phyloP scores from a whole-genome alignment of 2,329 filamentous ascomycete genomes.

The Fusarium newnesense region DNA sequence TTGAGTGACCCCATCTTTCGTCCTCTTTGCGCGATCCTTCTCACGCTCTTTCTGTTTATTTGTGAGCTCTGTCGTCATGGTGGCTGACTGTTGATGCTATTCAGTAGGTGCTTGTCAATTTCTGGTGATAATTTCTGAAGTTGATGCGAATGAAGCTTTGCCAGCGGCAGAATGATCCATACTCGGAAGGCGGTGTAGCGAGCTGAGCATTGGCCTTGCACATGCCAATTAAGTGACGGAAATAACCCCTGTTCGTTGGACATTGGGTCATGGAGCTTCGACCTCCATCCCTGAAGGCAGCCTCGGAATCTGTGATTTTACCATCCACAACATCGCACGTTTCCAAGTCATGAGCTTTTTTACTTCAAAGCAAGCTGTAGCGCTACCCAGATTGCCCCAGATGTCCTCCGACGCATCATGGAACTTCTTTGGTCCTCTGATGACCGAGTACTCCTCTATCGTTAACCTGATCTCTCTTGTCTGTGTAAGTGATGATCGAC shows the following conservation, averaged over 20 bases:
- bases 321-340: slow-evolving; percentile 35
- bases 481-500: slow-evolving; percentile 48
- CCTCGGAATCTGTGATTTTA: slow-evolving; percentile 40
- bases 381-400: slow-evolving; percentile 41
- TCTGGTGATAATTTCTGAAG: slow-evolving; percentile 26
- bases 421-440: slow-evolving; percentile 40
- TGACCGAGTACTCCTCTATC: slow-evolving; percentile 47
- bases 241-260: slow-evolving; percentile 27
- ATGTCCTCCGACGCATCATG: slow-evolving; percentile 39
- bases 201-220: slow-evolving; percentile 15
- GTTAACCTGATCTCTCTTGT: slow-evolving; percentile 52
- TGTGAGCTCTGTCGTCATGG: slow-evolving; percentile 45
- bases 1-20: slow-evolving; percentile 63
- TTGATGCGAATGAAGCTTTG: slow-evolving; percentile 21
- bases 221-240: slow-evolving; percentile 28
- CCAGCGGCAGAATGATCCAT: slow-evolving; percentile 21
- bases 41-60: slow-evolving; percentile 74
- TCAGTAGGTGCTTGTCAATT: slow-evolving; percentile 1
- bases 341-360: slow-evolving; percentile 40
- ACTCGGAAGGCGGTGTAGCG: slow-evolving; percentile 44
- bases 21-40: slow-evolving; percentile 68
- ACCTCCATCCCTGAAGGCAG: slow-evolving; percentile 24
- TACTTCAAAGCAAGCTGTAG: slow-evolving; percentile 28
- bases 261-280: slow-evolving; percentile 21
- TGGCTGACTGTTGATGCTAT: slow-evolving; percentile 15